Percentiles rank a stretch among this genome's conserved stretches.
Evolutionary conservation across 176 grass and related monocot genomes (phyloP).

Genomic region (Tillandsia leiboldiana): DNA sequence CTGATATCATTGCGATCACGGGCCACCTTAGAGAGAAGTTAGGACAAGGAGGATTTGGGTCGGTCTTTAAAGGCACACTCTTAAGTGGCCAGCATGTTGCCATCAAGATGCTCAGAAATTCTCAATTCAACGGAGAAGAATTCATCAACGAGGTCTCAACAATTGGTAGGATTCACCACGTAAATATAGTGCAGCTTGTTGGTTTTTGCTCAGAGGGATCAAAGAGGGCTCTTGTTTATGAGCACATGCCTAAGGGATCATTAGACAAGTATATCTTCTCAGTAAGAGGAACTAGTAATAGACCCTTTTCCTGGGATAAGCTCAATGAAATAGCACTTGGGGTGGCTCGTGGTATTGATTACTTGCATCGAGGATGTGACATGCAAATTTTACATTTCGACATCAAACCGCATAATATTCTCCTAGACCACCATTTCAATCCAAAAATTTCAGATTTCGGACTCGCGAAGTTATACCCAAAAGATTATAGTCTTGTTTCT

Average conservation of each 20-base stretch:
- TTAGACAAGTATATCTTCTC: conserved; percentile 58
- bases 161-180: conserved; percentile 11
- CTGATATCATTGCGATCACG: too few relatives aligned
- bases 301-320: conserved; percentile 17
- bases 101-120: too few relatives aligned
- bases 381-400: conserved; percentile 65
- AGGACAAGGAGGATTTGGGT: too few relatives aligned
- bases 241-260: conserved; percentile 37
- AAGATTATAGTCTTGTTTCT: neutral
- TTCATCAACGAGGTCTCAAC: too few relatives aligned
- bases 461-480: conserved; percentile 2
- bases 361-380: conserved; percentile 39
- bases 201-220: conserved; percentile 40
- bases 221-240: conserved; percentile 35
- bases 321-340: conserved; percentile 38
- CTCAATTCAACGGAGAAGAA: too few relatives aligned
- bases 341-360: conserved; percentile 40
- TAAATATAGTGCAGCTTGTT: conserved; percentile 33
- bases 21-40: too few relatives aligned
- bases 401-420: conserved; percentile 11
- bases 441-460: conserved; percentile 7
- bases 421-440: neutral
- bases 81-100: too few relatives aligned
- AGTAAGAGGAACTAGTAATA: neutral
- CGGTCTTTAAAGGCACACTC: too few relatives aligned